Evolutionary conservation across 305 asterid genomes (phyloP), one percentile per base, ranked within the genome.

Genomic region (Euphrasia arctica): DNA sequence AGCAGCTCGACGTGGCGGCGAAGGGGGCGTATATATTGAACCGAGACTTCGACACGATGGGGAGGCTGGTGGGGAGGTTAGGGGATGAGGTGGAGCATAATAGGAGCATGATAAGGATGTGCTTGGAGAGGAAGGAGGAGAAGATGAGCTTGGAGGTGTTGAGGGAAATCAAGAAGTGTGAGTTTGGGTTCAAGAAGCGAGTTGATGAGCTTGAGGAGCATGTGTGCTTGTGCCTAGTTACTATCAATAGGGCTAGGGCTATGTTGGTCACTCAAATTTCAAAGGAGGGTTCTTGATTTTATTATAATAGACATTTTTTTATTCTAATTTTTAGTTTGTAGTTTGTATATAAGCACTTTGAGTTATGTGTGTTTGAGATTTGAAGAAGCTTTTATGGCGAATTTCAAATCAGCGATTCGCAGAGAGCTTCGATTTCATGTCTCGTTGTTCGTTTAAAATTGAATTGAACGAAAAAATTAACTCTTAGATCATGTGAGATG

Each of bases 131-230:
- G 63, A 82, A 71, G 52, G 91, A 82, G 58, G 92, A 83, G 54
- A 74, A 78, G 4, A 36, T 80, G 42, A 81, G 67, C n/a, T 31
- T 69, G 54, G 65, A 78, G 66, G 78, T 84, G 64, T 28, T 86
- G 81, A 84, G 73, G 76, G 93, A 88, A 80, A 57, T 87, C 2
- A 85, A 65, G 36, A 87, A 77, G 70, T 74, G 72, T 68, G 82
- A 74, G 58, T 74, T 73, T 47, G 96, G 85, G 64, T 76, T 88
- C 39, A 74, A 68, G 27, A 83, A 82, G 69, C 83, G 82, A 54
- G 86, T 85, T 27, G 90, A 84, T 39, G 98, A 88, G 85, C 86
- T 91, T 45, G 87, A 88, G 69, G 94, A 91, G 15, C 95, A 88
- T 34, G 85, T 86, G 1, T 88, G 82, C 60, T 70, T 88, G 50